Base-by-base conservation (phyloP, 805 yeast species). In the Zygoascus flipseniorum region DNA sequence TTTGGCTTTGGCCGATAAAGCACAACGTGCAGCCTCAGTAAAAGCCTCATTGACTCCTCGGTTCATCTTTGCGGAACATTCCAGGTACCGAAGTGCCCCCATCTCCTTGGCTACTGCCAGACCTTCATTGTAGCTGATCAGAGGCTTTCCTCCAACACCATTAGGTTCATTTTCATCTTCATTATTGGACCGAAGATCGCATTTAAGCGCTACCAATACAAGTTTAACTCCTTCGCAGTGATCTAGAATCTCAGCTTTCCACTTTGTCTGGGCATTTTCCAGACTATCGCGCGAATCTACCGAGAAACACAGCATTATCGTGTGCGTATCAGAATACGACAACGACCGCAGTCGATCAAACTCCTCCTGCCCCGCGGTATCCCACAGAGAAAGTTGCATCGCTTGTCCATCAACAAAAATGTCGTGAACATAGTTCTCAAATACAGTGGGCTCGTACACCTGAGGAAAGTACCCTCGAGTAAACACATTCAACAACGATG, bases 21-120 rank as follows among this genome's bases (percentile, higher is more conserved):
- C 98, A 65, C 96, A 90, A 68, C 99, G 83, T 8, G 98, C 97
- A 45, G 98, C 99, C 72, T 93, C 99, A 0, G 97, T 89, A 68
- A 93, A 93, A 9, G 97, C 98, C 72, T 93, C 99, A 65, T 95
- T 93, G n/a, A 93, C 99, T 60, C 99, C 99, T 65, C 95, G 81
- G 70, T 90, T 92, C 68, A 85, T 83, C 75, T 90, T 93, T 6
- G 99, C 98, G 28, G 96, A 87, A 72, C 99, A 93, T 70, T 93
- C 99, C 65, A 93, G 76, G 69, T 93, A 93, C 64, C 98, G 80
- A 62, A 90, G 75, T 0, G 99, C 98, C 23, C 97, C 97, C 45
- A 93, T 86, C 66, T 81, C 81, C 65, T 89, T 89, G 41, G 99
- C 99, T 63, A 92, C 89, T 0, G 83, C 83, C 54, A 93, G 77